Evolutionary conservation across 140 eudicot species (phyloP), one percentile per base, ranked within the genome.

Genomic region (Cichorium intybus): DNA sequence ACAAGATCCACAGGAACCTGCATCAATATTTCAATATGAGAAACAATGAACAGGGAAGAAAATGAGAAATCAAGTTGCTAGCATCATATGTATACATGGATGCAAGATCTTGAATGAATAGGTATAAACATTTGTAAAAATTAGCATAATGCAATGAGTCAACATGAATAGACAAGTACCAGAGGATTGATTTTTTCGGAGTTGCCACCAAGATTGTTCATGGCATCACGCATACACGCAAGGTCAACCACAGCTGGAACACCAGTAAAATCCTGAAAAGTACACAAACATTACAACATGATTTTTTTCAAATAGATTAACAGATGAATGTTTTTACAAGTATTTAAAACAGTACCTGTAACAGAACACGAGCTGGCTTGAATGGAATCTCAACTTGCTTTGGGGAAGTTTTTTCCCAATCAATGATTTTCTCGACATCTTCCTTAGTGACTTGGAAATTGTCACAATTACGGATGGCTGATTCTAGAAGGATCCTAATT

Each of bases 1-100:
- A 92, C 99, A 54, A 92, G 99, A 78, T 92, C 98, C 56, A 92
- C 98, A 33, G 98, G 98, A 69, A 92, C 99, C 99, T 92, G 77
- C 60, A 69, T 23, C 72, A 77, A 33, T 8, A 70, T 53, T 63
- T 15, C 56, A 45, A 37, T 68, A 39, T 58, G 45, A 78, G 64
- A 46, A 15, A 62, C 11, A 68, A 22, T 17, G 24, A 16, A 27
- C 56, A 50, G 24, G 28, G 22, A 21, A 46, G 50, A 14, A 35
- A 28, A n/a, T n/a, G n/a, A n/a, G n/a, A n/a, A n/a, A 66, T 66
- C 41, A 16, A 66, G 46, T 34, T n/a, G 7, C n/a, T 21, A 51
- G 7, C 43, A 45, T 28, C 10, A 21, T 22, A 23, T 2, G 56
- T 41, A 62, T 24, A 9, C 68, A 24, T 62, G 41, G n/a, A 62